Base-by-base conservation (phyloP, 208 protist genomes). In the Crithidia fasciculata region DNA sequence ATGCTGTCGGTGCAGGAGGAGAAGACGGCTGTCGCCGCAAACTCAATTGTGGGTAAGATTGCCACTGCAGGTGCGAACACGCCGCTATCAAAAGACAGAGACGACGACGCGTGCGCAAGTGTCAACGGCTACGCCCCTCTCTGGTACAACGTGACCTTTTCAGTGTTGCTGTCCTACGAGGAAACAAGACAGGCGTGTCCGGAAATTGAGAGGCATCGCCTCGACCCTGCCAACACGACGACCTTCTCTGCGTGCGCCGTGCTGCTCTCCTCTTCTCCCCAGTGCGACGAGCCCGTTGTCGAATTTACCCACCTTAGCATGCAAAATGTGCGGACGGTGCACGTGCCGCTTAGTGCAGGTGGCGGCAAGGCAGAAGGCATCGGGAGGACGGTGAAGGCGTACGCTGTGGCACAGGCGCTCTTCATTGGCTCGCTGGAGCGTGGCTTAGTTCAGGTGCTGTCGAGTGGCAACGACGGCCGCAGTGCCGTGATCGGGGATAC, bases 81-180 rank as follows among this genome's bases (percentile, higher is more conserved):
- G 28, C 28, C 28, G 28, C 28, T 28, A 28, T 28, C 28, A 28
- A 28, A 28, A 28, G 28, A 28, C 28, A 28, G 28, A 28, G 28
- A 28, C 28, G 28, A 28, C 28, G 28, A 28, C 28, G 28, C 28
- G 28, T 28, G 28, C 41, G 68, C 80, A 15, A n/a, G 55, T 28
- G 77, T 88, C 12, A 78, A 84, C 60, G 80, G 84, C n/a, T 86
- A 88, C 61, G 43, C 68, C 41, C 76, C 81, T 0, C 59, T 88
- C 9, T 85, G 84, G 84, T 86, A 86, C 66, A 88, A 88, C 69
- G 75, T 79, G 41, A 78, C 80, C 19, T 85, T 88, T 55, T 74
- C 49, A 28, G 73, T 88, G 59, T 68, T 88, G 43, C 68, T 85
- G 9, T 71, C 73, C 7, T 58, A 76, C 40, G 63, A 6, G 5